Base-by-base conservation (phyloP, 495 filamentous ascomycete genomes). In the Xylaria castorea region DNA sequence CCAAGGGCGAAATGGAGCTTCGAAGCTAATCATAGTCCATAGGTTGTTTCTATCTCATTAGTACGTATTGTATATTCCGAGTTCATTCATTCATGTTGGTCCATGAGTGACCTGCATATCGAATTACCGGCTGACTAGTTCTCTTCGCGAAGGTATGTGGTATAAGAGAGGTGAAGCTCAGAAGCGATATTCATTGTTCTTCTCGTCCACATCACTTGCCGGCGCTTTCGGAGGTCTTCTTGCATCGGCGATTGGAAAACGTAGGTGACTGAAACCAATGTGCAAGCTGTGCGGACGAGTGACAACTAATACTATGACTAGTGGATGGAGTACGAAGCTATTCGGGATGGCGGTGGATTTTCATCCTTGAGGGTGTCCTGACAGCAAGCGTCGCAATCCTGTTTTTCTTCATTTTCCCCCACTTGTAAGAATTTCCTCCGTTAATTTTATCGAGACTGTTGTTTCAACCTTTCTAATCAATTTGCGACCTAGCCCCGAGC, bases 111-210 rank as follows among this genome's bases (percentile, higher is more conserved):
- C 71, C 70, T 64, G 22, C 51, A 16, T 64, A 14, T 32, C 14
- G 38, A 38, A 65, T 32, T 48, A 5, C 32, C 0, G 22, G 57
- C 72, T 75, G 71, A 75, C 53, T 18, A 63, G 18, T 68, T 46
- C 4, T 62, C 38, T 62, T 73, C 48, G 34, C 32, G 69, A 82
- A 67, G 88, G 90, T 46, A 94, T 93, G 91, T 97, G 94, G 94
- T 99, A 99, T 75, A 91, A 91, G 71, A 90, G 94, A 36, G 84
- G 83, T 30, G 95, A 98, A 83, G 93, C 94, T 3, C 94, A 97
- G 81, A 92, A 92, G 78, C 89, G 95, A 27, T 97, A 93, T 80
- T 91, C 89, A 51, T 92, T 98, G 84, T 97, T 98, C 85, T 98
- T 97, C 86, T 79, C 86, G 73, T 92, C 89, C 4, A 95, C 94